These are phyloP conservation scores for Talaromyces sp. DNA, from an alignment of 2,329 filamentous ascomycete species.

Conservation along the genomic window DNA sequence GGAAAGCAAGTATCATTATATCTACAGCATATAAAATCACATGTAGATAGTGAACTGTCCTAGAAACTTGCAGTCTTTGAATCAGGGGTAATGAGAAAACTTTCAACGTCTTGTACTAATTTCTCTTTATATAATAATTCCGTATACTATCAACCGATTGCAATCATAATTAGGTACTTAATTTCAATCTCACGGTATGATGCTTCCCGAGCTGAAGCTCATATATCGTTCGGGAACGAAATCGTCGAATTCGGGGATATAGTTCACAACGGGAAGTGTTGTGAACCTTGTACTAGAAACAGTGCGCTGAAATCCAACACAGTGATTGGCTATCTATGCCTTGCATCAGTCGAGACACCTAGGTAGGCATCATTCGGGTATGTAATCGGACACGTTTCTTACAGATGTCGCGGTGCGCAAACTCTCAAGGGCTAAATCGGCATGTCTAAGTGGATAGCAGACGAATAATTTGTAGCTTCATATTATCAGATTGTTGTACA, in stretches of 20 bases:
- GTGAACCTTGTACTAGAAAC: background rate
- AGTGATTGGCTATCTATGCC: background rate
- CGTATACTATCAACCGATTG: background rate
- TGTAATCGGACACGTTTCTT: background rate
- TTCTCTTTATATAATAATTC: background rate
- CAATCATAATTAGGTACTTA: background rate
- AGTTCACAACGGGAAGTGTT: background rate
- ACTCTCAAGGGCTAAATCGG: too few species aligned
- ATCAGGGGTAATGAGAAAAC: background rate
- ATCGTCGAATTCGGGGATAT: background rate
- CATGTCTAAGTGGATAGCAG: too few species aligned
- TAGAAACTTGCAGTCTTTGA: background rate
- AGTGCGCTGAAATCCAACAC: background rate
- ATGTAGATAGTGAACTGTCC: background rate
- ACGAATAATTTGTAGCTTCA: too few species aligned
- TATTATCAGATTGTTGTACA: too few species aligned
- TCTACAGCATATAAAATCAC: background rate
- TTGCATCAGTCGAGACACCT: background rate
- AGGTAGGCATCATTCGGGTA: background rate
- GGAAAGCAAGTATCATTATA: background rate
- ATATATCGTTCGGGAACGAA: background rate
- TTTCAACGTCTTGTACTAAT: background rate
- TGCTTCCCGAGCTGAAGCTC: background rate
- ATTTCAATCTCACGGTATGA: too few species aligned
- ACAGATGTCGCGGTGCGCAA: too few species aligned